These are phyloP conservation scores for Chamaenerion angustifolium DNA, from an alignment of 345 rosid genomes.

Conservation along the genomic window DNA sequence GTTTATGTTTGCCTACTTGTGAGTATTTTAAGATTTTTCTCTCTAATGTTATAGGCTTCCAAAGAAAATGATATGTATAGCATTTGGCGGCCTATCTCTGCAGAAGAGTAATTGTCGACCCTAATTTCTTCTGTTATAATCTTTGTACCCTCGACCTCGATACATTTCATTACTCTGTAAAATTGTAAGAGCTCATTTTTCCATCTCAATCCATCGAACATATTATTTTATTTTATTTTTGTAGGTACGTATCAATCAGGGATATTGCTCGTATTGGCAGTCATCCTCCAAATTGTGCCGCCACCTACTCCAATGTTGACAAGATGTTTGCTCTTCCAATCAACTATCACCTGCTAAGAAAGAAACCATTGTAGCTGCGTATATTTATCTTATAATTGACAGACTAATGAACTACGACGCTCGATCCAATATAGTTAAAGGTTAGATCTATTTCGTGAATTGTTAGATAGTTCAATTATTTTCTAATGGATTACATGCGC, in stretches of 20 bases:
- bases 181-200: too few species aligned
- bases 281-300: slow-evolving; percentile 89
- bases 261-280: slow-evolving; percentile 73
- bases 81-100: slow-evolving; percentile 92
- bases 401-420: too few species aligned
- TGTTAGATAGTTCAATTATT: not conserved
- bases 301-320: slow-evolving; percentile 45
- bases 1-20: not conserved
- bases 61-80: slow-evolving; percentile 52
- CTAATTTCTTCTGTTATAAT: too few species aligned
- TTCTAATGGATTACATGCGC: not conserved
- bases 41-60: slow-evolving; percentile 29
- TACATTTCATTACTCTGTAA: not conserved
- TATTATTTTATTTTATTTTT: not conserved
- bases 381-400: too few species aligned
- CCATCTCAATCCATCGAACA: not conserved
- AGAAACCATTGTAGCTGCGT: not conserved
- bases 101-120: slow-evolving; percentile 48
- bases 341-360: slow-evolving; percentile 84
- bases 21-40: not conserved
- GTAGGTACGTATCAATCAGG: slow-evolving; percentile 71
- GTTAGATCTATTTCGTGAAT: not conserved
- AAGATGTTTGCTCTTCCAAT: slow-evolving; percentile 51
- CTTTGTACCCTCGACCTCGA: not conserved
- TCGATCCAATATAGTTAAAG: too few species aligned